Base-by-base conservation (phyloP, 805 yeast species). In the Candida wancherniae region DNA sequence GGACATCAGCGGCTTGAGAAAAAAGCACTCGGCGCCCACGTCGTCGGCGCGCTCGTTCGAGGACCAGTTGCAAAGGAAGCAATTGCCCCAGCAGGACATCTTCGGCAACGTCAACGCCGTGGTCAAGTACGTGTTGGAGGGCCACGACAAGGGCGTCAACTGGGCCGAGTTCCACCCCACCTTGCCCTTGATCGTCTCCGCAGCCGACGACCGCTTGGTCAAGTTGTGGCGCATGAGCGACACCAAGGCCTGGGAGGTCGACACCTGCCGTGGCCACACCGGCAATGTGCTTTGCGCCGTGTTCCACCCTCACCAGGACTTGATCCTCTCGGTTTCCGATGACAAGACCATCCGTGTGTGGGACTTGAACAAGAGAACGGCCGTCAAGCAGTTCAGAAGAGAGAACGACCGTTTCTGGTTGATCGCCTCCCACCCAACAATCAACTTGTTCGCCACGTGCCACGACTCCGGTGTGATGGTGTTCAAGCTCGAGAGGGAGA, bases 101-200 rank as follows among this genome's bases (percentile, higher is more conserved):
- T 92, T 92, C 62, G 97, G 97, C 33, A 84, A 84, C 57, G 82
- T 85, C 13, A 95, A 87, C 56, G 95, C 95, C 23, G 79, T 86
- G 37, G 97, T 90, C 36, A 92, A 94, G 62, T 92, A 84, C 55
- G 95, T 92, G 12, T 71, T 92, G 39, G 97, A 94, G 58, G 99
- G 98, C 30, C 99, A 92, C 57, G 95, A 92, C 51, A 81, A 95
- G 57, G 97, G 97, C 55, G 98, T 92, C 51, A 90, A 92, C 57
- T 92, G 95, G 95, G 97, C 97, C 13, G 70, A 95, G 9, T 94
- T 94, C 77, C 99, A 92, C 57, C 98, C 98, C 26, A 86, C 90
- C 15, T 71, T 87, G 55, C 97, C 97, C 9, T 71, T 92, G 46
- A 87, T 92, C 54, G 94, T 88, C 12, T 85, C 96, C 11, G 94